A percentile compares a stretch with the other conserved stretches of the same genome.
Conservation (phyloP, 2,329 filamentous ascomycete genomes). For the Cytospora mali region DNA sequence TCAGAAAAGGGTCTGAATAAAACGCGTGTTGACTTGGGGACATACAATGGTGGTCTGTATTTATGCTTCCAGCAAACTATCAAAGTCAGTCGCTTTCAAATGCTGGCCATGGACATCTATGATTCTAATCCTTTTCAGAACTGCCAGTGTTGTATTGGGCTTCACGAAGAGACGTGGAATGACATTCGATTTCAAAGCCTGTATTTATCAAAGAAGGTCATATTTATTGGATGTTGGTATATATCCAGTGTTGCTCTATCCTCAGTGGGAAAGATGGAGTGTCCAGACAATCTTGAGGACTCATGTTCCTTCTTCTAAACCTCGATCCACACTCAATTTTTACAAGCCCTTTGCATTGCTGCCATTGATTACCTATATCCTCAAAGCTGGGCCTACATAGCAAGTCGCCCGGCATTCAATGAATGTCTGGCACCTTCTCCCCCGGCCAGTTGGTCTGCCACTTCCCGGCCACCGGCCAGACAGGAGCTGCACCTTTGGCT, state of each 20-base stretch:
- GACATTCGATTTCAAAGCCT: neutral
- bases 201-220: neutral
- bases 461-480: neutral
- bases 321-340: neutral
- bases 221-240: neutral
- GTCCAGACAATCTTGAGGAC: neutral
- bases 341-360: neutral
- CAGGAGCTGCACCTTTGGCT: neutral
- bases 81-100: neutral
- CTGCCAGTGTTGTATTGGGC: neutral
- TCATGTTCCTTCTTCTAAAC: neutral
- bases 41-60: no score
- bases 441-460: neutral
- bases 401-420: neutral
- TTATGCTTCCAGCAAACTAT: neutral
- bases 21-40: neutral
- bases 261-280: neutral
- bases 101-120: neutral
- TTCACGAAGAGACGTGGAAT: neutral
- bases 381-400: neutral
- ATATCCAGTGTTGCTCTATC: neutral
- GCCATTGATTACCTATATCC: neutral
- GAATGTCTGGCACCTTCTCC: neutral
- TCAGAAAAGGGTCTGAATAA: conserved; percentile 29
- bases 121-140: neutral